phyloP scores from a whole-genome alignment of 208 protist species.

The Acanthamoeba castellanii region DNA sequence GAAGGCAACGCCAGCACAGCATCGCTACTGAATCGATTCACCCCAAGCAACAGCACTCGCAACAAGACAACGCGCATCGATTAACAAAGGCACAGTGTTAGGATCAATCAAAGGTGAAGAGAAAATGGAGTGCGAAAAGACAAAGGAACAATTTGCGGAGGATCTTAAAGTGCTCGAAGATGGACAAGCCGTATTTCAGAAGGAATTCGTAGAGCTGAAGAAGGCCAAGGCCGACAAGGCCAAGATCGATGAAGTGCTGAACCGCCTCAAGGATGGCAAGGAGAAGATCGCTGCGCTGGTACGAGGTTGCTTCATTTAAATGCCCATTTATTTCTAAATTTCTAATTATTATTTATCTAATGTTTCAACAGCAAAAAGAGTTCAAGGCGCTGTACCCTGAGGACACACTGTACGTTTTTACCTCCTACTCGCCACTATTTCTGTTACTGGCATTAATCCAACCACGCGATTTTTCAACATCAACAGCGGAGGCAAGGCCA shows the following conservation, averaged over 20 bases:
- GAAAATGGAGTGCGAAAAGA: constrained; percentile 9
- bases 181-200: not conserved
- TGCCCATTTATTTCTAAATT: not conserved
- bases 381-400: constrained; percentile 44
- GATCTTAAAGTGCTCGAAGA: constrained; percentile 32
- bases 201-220: constrained; percentile 57
- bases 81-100: not conserved
- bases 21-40: not conserved
- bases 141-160: constrained; percentile 17
- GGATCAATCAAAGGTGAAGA: not conserved
- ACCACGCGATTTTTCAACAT: not conserved
- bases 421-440: not conserved
- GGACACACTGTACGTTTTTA: not conserved
- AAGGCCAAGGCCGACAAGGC: constrained; percentile 64
- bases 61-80: not conserved
- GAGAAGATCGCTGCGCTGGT: constrained; percentile 56
- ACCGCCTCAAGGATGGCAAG: constrained; percentile 62
- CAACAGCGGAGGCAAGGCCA: not conserved
- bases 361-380: constrained; percentile 59
- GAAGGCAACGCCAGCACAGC: not conserved
- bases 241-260: constrained; percentile 55
- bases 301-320: not conserved
- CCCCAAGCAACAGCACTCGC: not conserved
- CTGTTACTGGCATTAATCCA: not conserved
- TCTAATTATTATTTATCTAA: not conserved